Evolutionary conservation across 257 asterid genomes (phyloP).

Genomic region (Orobanche coerulescens): DNA sequence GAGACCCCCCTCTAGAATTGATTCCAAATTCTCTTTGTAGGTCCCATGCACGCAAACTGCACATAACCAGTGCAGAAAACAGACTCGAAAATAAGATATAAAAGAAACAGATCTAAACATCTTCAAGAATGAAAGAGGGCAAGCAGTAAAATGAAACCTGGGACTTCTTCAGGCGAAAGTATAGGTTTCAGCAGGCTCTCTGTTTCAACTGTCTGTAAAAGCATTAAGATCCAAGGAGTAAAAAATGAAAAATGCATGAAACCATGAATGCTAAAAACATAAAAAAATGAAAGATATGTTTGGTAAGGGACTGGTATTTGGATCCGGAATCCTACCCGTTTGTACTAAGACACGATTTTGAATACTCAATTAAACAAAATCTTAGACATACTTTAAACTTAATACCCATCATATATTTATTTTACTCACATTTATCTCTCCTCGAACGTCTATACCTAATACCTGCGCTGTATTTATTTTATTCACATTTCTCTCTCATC

Average conservation of each 20-base stretch:
- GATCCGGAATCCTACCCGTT: too few species aligned
- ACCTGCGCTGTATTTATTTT: too few species aligned
- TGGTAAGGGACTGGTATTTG: too few species aligned
- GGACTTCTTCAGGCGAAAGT: slow-evolving; percentile 65
- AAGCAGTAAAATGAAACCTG: slow-evolving; percentile 36
- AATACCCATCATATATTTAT: too few species aligned
- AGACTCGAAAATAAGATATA: background rate
- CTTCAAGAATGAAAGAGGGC: background rate
- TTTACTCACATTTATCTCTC: too few species aligned
- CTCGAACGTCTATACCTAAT: too few species aligned
- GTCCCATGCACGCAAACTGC: slow-evolving; percentile 97
- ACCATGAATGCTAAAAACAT: background rate
- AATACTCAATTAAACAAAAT: too few species aligned
- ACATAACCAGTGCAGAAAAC: slow-evolving; percentile 16
- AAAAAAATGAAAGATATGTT: too few species aligned
- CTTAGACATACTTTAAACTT: too few species aligned
- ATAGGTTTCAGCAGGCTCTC: slow-evolving; percentile 78
- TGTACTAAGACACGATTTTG: too few species aligned
- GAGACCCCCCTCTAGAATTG: slow-evolving; percentile 72
- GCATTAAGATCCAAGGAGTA: slow-evolving; percentile 17
- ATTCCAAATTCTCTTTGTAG: slow-evolving; percentile 63
- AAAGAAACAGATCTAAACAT: background rate
- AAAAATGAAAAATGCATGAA: background rate
- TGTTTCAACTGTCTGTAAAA: slow-evolving; percentile 65
- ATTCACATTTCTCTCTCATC: too few species aligned